Evolutionary conservation across 108 stramenopile species (phyloP).

Genomic region (Schizochytrium sp.): DNA sequence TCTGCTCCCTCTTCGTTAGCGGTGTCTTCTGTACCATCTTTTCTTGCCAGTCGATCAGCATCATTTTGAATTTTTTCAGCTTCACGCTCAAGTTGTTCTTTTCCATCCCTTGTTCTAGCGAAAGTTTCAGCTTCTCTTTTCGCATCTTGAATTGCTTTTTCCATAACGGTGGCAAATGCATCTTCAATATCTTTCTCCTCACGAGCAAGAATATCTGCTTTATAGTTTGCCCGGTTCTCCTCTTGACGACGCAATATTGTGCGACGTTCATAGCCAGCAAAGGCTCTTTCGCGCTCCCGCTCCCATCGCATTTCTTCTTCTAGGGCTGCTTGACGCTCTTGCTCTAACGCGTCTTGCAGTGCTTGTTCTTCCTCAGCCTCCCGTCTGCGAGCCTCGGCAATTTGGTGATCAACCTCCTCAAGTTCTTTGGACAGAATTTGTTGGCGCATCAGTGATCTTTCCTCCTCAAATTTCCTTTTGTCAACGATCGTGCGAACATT

Average conservation of each 20-base stretch:
- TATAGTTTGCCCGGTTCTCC: neutral
- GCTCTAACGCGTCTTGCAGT: neutral
- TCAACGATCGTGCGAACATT: neutral
- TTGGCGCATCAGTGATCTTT: slow-evolving; percentile 1
- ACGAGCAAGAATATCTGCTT: neutral
- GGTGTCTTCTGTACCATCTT: neutral
- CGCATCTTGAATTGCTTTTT: slow-evolving; percentile 43
- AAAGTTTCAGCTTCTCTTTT: slow-evolving; percentile 41
- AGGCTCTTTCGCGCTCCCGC: slow-evolving; percentile 38
- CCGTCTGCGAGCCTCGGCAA: neutral
- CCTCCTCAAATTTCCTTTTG: slow-evolving; percentile 11
- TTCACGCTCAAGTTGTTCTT: slow-evolving; percentile 5
- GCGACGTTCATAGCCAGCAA: neutral
- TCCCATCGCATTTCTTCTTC: slow-evolving; percentile 34
- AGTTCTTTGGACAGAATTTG: neutral
- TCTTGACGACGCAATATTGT: neutral
- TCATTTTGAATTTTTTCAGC: slow-evolving; percentile 52
- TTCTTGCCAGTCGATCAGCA: neutral
- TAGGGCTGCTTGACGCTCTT: neutral
- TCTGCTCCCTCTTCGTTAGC: slow-evolving; percentile 51
- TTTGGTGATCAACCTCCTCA: neutral
- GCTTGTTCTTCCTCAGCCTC: slow-evolving; percentile 9
- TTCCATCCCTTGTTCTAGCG: neutral
- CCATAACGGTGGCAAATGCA: neutral
- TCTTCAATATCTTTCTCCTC: slow-evolving; percentile 6